Conservation (phyloP, 2,329 filamentous ascomycete species). For the Colletotrichum gigasporum region DNA sequence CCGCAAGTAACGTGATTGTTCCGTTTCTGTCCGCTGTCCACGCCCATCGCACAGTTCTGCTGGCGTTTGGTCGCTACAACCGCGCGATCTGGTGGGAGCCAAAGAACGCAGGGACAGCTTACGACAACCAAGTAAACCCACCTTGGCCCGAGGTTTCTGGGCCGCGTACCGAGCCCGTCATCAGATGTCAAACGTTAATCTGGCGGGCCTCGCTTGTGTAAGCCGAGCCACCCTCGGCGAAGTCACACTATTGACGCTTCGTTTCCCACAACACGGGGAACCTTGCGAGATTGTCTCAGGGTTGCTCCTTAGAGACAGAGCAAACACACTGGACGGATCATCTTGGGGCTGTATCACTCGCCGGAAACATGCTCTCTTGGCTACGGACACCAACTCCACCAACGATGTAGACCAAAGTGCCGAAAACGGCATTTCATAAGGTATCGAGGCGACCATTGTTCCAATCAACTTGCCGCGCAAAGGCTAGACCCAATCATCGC, state of each 20-base stretch:
- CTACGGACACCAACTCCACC: background rate
- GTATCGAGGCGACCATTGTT: constrained; percentile 1
- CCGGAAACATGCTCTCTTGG: background rate
- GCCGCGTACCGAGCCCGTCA: background rate
- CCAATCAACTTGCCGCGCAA: background rate
- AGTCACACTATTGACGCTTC: background rate
- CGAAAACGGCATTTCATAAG: background rate
- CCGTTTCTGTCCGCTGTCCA: too few relatives aligned
- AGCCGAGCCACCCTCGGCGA: background rate
- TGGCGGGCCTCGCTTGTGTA: background rate
- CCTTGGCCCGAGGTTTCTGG: background rate
- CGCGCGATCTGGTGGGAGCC: too few relatives aligned
- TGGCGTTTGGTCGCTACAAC: too few relatives aligned
- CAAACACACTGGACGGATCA: constrained; percentile 1
- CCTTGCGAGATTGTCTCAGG: background rate
- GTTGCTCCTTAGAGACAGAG: background rate
- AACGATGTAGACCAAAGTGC: background rate
- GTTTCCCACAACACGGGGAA: background rate
- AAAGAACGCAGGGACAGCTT: background rate
- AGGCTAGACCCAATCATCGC: background rate
- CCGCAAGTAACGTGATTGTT: too few relatives aligned
- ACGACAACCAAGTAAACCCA: too few relatives aligned
- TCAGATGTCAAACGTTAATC: background rate
- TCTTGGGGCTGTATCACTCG: background rate
- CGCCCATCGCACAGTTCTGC: too few relatives aligned